Conservation (phyloP, 192 early-diverging fungal genomes). For the Gryganskiella cystojenkinii region DNA sequence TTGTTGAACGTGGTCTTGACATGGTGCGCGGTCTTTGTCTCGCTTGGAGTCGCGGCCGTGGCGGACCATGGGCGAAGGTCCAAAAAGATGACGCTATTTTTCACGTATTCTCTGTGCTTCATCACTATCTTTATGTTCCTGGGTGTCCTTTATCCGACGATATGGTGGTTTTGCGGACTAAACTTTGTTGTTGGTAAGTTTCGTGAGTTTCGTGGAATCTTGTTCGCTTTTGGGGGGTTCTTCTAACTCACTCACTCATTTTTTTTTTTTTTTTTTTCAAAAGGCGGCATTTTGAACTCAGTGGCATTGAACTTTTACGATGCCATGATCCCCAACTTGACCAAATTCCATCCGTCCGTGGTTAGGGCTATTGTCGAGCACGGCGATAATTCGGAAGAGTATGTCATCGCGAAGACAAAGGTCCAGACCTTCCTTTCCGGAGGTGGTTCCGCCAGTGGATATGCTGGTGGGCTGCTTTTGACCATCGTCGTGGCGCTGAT, state of each 20-base stretch:
- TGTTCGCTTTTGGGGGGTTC: too few relatives aligned
- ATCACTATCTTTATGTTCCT: constrained; percentile 46
- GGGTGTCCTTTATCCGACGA: constrained; percentile 12
- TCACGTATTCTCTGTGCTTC: constrained; percentile 15
- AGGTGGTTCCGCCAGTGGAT: constrained; percentile 43
- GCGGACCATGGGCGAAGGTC: constrained; percentile 53
- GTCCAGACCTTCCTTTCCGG: constrained; percentile 54
- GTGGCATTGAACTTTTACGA: constrained; percentile 56
- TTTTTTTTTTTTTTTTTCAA: too few relatives aligned
- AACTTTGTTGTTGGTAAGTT: constrained; percentile 29
- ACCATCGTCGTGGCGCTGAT: constrained; percentile 45
- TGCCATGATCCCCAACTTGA: constrained; percentile 55
- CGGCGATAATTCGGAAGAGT: constrained; percentile 25
- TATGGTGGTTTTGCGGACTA: constrained; percentile 36
- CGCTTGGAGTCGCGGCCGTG: constrained; percentile 42
- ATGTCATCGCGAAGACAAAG: constrained; percentile 28
- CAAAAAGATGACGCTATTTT: constrained; percentile 27
- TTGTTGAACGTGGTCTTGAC: constrained; percentile 42
- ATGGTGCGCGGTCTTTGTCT: constrained; percentile 39
- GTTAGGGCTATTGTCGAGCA: constrained; percentile 18
- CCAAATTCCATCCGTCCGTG: constrained; percentile 51
- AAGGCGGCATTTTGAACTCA: constrained; percentile 21
- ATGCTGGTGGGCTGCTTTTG: constrained; percentile 45
- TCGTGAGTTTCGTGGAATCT: too few relatives aligned
- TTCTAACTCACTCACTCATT: background rate